Conservation (phyloP, 345 rosid genomes). For the rapeseed (Brassica napus) region Da-Ae NC_063450.1:31288001-31288500, state of each 20-base stretch:
- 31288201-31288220: not conserved
- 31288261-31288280: not conserved
- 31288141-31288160: not conserved
- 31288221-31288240: not conserved
- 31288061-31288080: no score
- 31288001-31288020: no score
- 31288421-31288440: slow-evolving; percentile 38
- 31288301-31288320: not conserved
- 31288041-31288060: no score
- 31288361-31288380: slow-evolving; percentile 38
- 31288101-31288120: not conserved
- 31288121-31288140: not conserved
- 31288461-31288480: slow-evolving; percentile 13
- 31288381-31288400: slow-evolving; percentile 18
- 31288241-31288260: not conserved
- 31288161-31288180: not conserved
- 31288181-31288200: not conserved
- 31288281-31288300: not conserved
- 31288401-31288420: slow-evolving; percentile 17
- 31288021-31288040: no score
- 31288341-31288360: not conserved
- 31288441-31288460: slow-evolving; percentile 31
- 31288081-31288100: not conserved
- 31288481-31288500: slow-evolving; percentile 34
- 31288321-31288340: not conserved